Evolutionary conservation across 768 basidiomycete species (phyloP), one percentile per base, ranked within the genome.

Genomic region (Crepidotus variabilis): DNA sequence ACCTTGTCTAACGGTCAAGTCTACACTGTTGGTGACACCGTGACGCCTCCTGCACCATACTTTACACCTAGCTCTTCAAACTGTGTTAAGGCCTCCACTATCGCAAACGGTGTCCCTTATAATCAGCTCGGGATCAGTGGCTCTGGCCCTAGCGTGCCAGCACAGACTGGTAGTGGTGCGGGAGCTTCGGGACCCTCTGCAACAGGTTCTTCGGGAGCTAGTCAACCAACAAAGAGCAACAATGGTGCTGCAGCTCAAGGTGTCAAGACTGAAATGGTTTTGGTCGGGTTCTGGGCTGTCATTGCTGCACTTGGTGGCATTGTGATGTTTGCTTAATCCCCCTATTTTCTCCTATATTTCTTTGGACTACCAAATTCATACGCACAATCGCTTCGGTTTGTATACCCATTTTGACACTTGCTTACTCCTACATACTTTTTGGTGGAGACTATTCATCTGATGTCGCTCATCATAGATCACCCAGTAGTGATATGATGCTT

Each of bases 11-110:
- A 69, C 50, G 71, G 71, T 13, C 59, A 65, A 32, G 61, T 68
- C 2, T 77, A 74, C 61, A 78, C 77, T 18, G 70, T 76, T 47
- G 77, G 77, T 8, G 71, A 72, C 54, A 66, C 67, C 8, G 54
- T 68, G 24, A 78, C 77, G 3, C 77, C 77, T 2, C 56, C 67
- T 11, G 67, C 69, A 1, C 63, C 73, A 0, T 69, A 63, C 60
- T 67, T 59, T 50, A 77, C 68, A 0, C 77, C 76, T 1, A 67
- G 64, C 14, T 77, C 76, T 11, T 74, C 72, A 16, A 75, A 73
- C 60, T 78, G 77, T 51, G 67, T 59, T 43, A 76, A 72, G 11
- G 67, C 67, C 2, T 35, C 71, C n/a, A 71, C 72, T 10, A 69
- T 78, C 14, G 57, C 69, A 45, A 78, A 78, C 52, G 75, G 75